These are phyloP conservation scores for Endogone sp. DNA, from an alignment of 192 early-diverging fungal genomes.

Conservation along the genomic window DNA sequence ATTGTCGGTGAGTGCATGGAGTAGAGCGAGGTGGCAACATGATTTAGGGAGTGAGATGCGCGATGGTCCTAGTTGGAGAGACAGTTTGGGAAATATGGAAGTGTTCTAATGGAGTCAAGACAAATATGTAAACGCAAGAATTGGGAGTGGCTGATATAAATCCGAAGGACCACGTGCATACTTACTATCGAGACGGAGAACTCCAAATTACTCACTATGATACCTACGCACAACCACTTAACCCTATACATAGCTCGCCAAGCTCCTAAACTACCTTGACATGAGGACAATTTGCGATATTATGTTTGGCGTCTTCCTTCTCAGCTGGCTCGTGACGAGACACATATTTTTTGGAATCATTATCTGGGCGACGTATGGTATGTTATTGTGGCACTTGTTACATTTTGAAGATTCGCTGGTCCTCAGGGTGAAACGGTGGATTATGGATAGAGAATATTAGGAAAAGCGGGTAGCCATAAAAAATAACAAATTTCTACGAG, in stretches of 20 bases:
- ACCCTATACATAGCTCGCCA: conserved; percentile 50
- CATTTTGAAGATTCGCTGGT: too few relatives aligned
- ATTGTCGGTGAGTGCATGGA: conserved; percentile 46
- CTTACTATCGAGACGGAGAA: too few relatives aligned
- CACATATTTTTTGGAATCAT: conserved; percentile 68
- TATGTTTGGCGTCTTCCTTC: conserved; percentile 68
- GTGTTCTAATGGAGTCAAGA: too few relatives aligned
- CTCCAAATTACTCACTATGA: too few relatives aligned
- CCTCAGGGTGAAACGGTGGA: not conserved
- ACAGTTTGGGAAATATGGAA: not conserved
- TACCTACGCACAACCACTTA: too few relatives aligned
- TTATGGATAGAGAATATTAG: not conserved
- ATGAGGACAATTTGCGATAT: conserved; percentile 58
- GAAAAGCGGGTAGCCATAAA: not conserved
- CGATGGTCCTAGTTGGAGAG: not conserved
- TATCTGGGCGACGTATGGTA: conserved; percentile 53
- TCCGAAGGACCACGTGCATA: too few relatives aligned
- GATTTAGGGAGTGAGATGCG: not conserved
- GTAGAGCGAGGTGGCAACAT: not conserved
- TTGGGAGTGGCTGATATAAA: too few relatives aligned
- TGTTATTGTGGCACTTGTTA: not conserved
- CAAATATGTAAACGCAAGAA: too few relatives aligned
- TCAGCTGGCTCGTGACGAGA: conserved; percentile 74
- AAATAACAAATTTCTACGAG: too few relatives aligned
- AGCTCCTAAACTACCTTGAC: conserved; percentile 73